Conservation (phyloP, 2,329 filamentous ascomycete genomes). For the Neodidymelliopsis sp. region DNA sequence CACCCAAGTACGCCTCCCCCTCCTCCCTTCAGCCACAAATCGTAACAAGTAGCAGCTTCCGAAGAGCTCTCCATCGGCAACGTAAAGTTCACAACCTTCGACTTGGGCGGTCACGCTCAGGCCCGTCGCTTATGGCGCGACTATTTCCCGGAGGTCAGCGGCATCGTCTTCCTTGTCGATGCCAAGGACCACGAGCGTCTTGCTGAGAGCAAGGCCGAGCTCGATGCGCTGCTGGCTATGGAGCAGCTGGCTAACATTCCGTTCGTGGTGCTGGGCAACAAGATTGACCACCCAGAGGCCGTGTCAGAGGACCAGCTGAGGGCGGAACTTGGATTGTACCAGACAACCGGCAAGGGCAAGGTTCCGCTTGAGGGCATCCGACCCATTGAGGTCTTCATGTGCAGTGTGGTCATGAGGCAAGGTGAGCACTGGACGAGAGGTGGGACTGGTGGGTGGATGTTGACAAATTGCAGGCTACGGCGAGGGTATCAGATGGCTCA, state of each 20-base stretch:
- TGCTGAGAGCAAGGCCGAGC: slow-evolving; percentile 91
- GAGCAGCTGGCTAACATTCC: slow-evolving; percentile 95
- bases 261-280: slow-evolving; percentile 95
- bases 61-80: slow-evolving; percentile 57
- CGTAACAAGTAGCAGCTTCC: slow-evolving; percentile 65
- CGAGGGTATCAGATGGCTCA: slow-evolving; percentile 50
- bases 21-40: neutral
- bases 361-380: slow-evolving; percentile 41
- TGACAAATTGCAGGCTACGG: slow-evolving; percentile 36
- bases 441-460: neutral
- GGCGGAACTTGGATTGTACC: slow-evolving; percentile 89
- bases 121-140: slow-evolving; percentile 48
- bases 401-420: slow-evolving; percentile 97
- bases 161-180: slow-evolving; percentile 96
- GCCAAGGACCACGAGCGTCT: slow-evolving; percentile 96
- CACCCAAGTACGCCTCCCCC: slow-evolving; percentile 75
- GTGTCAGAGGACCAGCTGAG: slow-evolving; percentile 94
- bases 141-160: slow-evolving; percentile 54
- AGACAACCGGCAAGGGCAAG: slow-evolving; percentile 55
- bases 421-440: slow-evolving; percentile 45
- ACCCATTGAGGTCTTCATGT: slow-evolving; percentile 92
- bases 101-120: slow-evolving; percentile 57
- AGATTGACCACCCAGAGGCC: slow-evolving; percentile 97
- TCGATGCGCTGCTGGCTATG: slow-evolving; percentile 91
- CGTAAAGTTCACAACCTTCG: slow-evolving; percentile 89